Percentiles rank a stretch among this genome's conserved stretches.
phyloP scores from a whole-genome alignment of 2,329 filamentous ascomycete species.

The Apiospora rasikravindrae region DNA sequence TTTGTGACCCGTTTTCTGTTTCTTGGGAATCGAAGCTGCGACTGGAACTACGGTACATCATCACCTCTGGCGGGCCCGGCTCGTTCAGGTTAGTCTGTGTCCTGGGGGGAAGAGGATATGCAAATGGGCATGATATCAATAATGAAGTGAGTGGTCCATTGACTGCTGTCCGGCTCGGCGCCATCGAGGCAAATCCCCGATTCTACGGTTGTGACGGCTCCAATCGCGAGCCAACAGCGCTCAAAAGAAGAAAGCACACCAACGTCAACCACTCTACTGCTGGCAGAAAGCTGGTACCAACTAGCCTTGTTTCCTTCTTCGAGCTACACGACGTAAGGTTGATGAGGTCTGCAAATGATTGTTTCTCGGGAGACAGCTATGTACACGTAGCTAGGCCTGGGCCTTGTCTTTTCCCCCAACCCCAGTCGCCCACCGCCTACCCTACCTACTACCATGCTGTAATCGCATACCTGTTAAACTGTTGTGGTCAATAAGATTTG shows the following conservation, averaged over 20 bases:
- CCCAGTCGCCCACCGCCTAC: neutral
- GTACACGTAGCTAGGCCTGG: neutral
- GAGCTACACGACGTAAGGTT: slow-evolving; percentile 9
- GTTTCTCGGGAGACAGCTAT: neutral
- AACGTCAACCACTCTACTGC: neutral
- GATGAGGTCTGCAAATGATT: neutral
- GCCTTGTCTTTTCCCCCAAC: neutral
- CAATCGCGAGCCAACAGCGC: neutral
- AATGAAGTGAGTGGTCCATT: neutral
- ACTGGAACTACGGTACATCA: neutral
- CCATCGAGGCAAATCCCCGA: slow-evolving; percentile 1
- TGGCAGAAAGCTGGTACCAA: neutral
- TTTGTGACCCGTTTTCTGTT: neutral
- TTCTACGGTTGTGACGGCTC: slow-evolving; percentile 9
- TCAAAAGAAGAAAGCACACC: slow-evolving; percentile 5
- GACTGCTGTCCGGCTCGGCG: neutral
- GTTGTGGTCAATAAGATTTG: neutral
- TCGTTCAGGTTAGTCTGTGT: neutral
- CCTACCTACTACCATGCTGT: neutral
- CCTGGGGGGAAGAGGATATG: neutral
- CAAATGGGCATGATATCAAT: neutral
- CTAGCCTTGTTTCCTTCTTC: neutral
- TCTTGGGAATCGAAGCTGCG: neutral
- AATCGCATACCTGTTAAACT: neutral
- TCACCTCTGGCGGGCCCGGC: neutral